These are phyloP conservation scores for Pezicula neosporulosa DNA, from an alignment of 2,329 filamentous ascomycete genomes.

Conservation along the genomic window DNA sequence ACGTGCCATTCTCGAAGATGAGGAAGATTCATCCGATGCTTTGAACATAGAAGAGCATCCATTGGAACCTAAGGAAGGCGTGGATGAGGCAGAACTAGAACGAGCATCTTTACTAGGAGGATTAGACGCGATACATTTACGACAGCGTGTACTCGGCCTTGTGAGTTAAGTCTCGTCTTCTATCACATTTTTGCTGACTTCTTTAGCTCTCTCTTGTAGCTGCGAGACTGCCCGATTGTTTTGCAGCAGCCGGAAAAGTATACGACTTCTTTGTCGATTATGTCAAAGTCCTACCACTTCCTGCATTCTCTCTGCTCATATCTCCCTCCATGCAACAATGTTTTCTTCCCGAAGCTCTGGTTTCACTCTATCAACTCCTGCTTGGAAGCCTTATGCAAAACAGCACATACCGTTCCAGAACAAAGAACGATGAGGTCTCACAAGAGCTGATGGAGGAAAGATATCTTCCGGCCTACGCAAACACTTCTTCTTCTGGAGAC, in stretches of 20 bases:
- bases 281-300: slow-evolving; percentile 30
- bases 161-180: slow-evolving; percentile 13
- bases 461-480: slow-evolving; percentile 52
- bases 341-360: slow-evolving; percentile 33
- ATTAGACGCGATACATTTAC: slow-evolving; percentile 23
- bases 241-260: slow-evolving; percentile 39
- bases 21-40: slow-evolving; percentile 35
- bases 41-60: background rate
- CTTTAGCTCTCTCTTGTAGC: slow-evolving; percentile 26
- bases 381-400: slow-evolving; percentile 41
- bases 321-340: slow-evolving; percentile 34
- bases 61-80: background rate
- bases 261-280: slow-evolving; percentile 45
- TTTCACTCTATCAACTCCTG: slow-evolving; percentile 49
- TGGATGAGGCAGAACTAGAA: slow-evolving; percentile 2
- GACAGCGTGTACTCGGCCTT: slow-evolving; percentile 23
- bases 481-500: slow-evolving; percentile 40
- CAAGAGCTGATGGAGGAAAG: slow-evolving; percentile 46
- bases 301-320: slow-evolving; percentile 36
- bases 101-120: slow-evolving; percentile 21
- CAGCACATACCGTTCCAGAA: slow-evolving; percentile 32
- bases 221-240: slow-evolving; percentile 39
- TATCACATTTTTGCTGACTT: background rate
- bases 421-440: slow-evolving; percentile 38
- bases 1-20: slow-evolving; percentile 34